Evolutionary conservation across 2,329 filamentous ascomycete species (phyloP).

Genomic region (Emergomyces orientalis): DNA sequence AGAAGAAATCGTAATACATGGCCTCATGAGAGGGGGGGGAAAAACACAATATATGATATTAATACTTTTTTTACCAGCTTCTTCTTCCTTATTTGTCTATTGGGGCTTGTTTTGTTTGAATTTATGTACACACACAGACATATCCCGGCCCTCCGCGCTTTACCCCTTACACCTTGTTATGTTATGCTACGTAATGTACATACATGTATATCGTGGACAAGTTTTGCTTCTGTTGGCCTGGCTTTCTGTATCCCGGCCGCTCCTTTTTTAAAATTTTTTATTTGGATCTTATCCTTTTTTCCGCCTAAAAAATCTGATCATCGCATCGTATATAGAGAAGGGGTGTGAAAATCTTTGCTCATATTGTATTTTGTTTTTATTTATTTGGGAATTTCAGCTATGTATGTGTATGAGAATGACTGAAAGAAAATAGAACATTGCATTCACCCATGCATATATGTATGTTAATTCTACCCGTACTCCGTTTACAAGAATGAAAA

Average conservation of each 20-base stretch:
- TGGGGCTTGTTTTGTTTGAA: too few relatives aligned
- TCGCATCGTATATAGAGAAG: neutral
- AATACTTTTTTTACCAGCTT: neutral
- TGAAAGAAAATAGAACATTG: neutral
- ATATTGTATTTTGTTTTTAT: neutral
- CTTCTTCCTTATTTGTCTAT: neutral
- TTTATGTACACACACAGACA: too few relatives aligned
- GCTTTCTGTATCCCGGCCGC: neutral
- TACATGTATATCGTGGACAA: conserved; percentile 1
- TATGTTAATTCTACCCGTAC: neutral
- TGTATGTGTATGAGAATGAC: neutral
- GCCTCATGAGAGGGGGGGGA: neutral
- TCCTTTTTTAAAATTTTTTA: too few relatives aligned
- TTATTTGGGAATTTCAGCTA: neutral
- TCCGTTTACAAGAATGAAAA: neutral
- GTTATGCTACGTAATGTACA: conserved; percentile 9
- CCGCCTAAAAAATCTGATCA: neutral
- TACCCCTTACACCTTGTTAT: neutral
- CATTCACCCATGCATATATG: neutral
- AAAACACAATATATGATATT: neutral
- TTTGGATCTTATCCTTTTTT: neutral
- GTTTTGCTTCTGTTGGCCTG: neutral
- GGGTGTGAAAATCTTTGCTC: neutral
- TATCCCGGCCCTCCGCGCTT: too few relatives aligned
- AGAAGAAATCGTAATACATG: neutral